phyloP scores from a whole-genome alignment of 2,329 filamentous ascomycete species.

The Cercospora sesami region DNA sequence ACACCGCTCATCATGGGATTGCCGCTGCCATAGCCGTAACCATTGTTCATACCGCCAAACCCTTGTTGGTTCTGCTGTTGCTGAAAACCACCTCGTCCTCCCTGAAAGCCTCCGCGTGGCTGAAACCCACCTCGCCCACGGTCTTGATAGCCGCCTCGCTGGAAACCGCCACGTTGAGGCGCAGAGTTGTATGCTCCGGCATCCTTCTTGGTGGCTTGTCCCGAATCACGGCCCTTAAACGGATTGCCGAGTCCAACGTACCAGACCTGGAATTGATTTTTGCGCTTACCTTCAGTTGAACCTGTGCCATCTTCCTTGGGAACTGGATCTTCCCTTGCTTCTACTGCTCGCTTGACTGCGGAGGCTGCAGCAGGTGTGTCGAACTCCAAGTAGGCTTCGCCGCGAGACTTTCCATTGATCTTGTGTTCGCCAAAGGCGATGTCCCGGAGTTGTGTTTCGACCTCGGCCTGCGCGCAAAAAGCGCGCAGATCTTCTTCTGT shows the following conservation, averaged over 20 bases:
- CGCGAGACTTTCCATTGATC: constrained; percentile 98
- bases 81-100: constrained; percentile 36
- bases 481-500: constrained; percentile 92
- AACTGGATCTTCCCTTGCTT: constrained; percentile 42
- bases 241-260: constrained; percentile 25
- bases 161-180: constrained; percentile 20
- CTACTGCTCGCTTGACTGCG: constrained; percentile 78
- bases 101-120: constrained; percentile 29
- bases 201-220: constrained; percentile 42
- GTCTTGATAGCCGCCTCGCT: constrained; percentile 50
- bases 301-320: constrained; percentile 20
- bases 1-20: constrained; percentile 18
- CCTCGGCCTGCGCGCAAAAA: constrained; percentile 69
- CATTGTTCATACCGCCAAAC: constrained; percentile 30
- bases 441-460: constrained; percentile 83
- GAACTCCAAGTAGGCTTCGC: constrained; percentile 85
- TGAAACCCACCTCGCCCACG: constrained; percentile 42
- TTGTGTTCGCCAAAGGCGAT: constrained; percentile 98
- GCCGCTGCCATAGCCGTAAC: constrained; percentile 15
- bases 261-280: constrained; percentile 74
- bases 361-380: constrained; percentile 79
- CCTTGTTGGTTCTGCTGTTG: constrained; percentile 26
- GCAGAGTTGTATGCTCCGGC: constrained; percentile 37
- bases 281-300: constrained; percentile 18
- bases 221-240: constrained; percentile 51